Evolutionary conservation across 257 asterid species (phyloP).

Genomic region (Coffea eugenioides): DNA sequence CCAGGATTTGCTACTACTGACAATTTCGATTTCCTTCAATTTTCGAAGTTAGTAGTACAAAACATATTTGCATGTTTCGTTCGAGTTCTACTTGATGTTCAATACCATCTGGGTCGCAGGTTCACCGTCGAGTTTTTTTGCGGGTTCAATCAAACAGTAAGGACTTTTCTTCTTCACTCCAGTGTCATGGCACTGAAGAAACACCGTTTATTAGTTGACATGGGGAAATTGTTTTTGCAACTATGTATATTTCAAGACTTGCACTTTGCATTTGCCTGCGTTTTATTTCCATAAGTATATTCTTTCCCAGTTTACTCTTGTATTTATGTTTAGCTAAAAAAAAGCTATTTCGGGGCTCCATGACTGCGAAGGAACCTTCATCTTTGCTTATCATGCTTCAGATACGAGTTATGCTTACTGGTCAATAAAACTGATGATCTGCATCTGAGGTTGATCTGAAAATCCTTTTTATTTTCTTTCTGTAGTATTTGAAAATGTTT

Average conservation of each 20-base stretch:
- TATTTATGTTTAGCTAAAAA: no score
- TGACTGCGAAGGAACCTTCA: not conserved
- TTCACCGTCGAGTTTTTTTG: not conserved
- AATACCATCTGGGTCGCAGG: not conserved
- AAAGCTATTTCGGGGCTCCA: not conserved
- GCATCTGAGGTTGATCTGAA: not conserved
- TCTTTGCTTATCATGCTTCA: not conserved
- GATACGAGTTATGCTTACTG: not conserved
- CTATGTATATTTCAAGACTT: not conserved
- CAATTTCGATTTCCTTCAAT: no score
- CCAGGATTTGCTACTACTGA: not conserved
- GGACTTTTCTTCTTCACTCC: not conserved
- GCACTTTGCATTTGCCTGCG: not conserved
- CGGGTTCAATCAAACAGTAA: not conserved
- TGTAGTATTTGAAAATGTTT: not conserved
- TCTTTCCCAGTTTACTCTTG: not conserved
- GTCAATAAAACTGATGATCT: no score
- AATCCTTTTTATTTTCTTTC: not conserved
- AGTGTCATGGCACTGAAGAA: not conserved
- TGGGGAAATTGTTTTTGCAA: not conserved
- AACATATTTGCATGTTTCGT: not conserved
- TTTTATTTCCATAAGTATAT: not conserved
- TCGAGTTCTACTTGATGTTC: not conserved
- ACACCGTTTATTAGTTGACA: not conserved
- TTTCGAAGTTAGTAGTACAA: not conserved